These are phyloP conservation scores for Magnolia kwangsiensis DNA, from an alignment of 164 flowering plant genomes.

Conservation along the genomic window DNA sequence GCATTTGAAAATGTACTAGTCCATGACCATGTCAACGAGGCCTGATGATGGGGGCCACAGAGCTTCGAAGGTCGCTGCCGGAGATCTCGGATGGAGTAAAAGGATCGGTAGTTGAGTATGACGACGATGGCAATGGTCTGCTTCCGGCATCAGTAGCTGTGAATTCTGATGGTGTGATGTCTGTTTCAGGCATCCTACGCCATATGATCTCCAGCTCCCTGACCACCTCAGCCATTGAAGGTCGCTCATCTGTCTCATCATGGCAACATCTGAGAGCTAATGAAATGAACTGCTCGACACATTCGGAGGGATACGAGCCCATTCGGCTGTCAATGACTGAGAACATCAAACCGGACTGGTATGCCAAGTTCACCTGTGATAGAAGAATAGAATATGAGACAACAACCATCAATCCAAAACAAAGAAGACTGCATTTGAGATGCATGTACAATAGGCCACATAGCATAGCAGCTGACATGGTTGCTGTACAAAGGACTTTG, in stretches of 20 bases:
- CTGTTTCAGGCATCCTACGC: slow-evolving; percentile 36
- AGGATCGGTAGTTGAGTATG: slow-evolving; percentile 25
- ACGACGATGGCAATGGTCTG: slow-evolving; percentile 3
- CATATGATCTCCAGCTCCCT: slow-evolving; percentile 54
- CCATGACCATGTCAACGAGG: slow-evolving; percentile 45
- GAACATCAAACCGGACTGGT: slow-evolving; percentile 42
- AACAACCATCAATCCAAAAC: neutral
- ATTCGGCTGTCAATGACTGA: slow-evolving; percentile 49
- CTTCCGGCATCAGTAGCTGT: slow-evolving; percentile 14
- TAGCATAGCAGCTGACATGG: too few relatives aligned
- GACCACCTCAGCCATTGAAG: slow-evolving; percentile 59
- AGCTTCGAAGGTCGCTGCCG: slow-evolving; percentile 75
- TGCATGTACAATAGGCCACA: too few relatives aligned
- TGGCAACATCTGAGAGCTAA: slow-evolving; percentile 54
- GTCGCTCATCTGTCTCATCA: slow-evolving; percentile 46
- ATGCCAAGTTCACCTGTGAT: slow-evolving; percentile 48
- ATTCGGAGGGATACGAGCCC: slow-evolving; percentile 56
- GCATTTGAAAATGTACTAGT: too few relatives aligned
- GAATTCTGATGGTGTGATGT: slow-evolving; percentile 20
- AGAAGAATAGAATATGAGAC: neutral
- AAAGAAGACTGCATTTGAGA: too few relatives aligned
- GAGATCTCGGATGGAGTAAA: slow-evolving; percentile 48
- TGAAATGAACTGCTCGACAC: slow-evolving; percentile 41
- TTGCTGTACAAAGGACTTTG: too few relatives aligned
- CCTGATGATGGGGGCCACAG: slow-evolving; percentile 41